Conservation (phyloP, 345 rosid species). For the Populus alba region DNA sequence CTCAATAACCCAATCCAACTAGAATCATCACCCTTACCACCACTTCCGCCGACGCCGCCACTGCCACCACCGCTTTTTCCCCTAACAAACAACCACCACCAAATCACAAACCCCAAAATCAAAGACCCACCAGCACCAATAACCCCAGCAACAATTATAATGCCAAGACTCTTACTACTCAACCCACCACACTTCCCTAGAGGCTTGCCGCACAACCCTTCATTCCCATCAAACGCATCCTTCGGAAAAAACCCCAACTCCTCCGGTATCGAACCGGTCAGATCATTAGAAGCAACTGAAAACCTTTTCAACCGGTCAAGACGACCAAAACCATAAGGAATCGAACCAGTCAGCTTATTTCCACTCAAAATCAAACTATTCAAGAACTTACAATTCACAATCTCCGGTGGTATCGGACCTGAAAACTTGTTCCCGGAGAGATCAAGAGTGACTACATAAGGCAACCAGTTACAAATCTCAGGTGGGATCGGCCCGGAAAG, state of each 20-base stretch:
- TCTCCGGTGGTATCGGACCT: conserved; percentile 67
- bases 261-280: conserved; percentile 60
- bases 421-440: conserved; percentile 56
- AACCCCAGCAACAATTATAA: conserved; percentile 77
- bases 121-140: conserved; percentile 79
- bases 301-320: conserved; percentile 51
- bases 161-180: conserved; percentile 72
- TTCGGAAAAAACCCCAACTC: conserved; percentile 4
- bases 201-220: conserved; percentile 81
- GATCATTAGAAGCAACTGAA: conserved; percentile 63
- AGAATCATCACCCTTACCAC: conserved; percentile 34
- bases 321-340: conserved; percentile 50
- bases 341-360: conserved; percentile 62
- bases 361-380: conserved; percentile 54
- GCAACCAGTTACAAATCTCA: conserved; percentile 70
- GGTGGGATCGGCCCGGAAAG: conserved; percentile 68
- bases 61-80: conserved; percentile 31
- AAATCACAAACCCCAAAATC: conserved; percentile 70
- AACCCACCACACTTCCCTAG: conserved; percentile 61
- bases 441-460: conserved; percentile 66
- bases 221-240: conserved; percentile 55
- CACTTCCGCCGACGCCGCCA: conserved; percentile 20
- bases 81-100: conserved; percentile 82
- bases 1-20: conserved; percentile 59
- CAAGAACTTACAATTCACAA: conserved; percentile 55